A percentile compares a stretch with the other conserved stretches of the same genome.
phyloP scores from a whole-genome alignment of 768 basidiomycete genomes.

The Leccinum pellstonianum region DNA sequence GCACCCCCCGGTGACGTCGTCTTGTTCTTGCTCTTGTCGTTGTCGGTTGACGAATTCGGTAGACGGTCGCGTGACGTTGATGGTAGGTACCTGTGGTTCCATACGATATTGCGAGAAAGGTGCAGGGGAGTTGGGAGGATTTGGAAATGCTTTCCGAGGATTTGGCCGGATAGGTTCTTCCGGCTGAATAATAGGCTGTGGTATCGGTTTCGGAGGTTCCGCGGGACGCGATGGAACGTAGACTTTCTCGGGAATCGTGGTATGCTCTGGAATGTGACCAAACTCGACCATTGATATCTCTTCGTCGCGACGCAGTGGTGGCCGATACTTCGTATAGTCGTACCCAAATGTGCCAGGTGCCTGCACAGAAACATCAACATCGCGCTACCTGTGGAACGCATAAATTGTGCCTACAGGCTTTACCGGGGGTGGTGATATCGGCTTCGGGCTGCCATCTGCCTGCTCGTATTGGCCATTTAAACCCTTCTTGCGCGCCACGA shows the following conservation, averaged over 20 bases:
- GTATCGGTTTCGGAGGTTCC: constrained; percentile 11
- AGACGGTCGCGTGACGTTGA: constrained; percentile 33
- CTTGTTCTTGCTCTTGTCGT: constrained; percentile 34
- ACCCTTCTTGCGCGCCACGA: constrained; percentile 81
- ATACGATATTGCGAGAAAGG: constrained; percentile 62
- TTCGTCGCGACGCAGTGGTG: constrained; percentile 37
- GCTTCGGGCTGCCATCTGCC: constrained; percentile 65
- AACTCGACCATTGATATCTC: constrained; percentile 70
- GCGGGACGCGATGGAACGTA: neutral
- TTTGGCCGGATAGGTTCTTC: constrained; percentile 29
- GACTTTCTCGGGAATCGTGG: constrained; percentile 17
- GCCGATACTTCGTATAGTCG: constrained; percentile 69
- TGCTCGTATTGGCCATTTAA: constrained; percentile 67
- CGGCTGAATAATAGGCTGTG: constrained; percentile 27
- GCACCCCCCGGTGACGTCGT: constrained; percentile 55
- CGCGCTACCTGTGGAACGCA: neutral
- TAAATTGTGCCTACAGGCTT: constrained; percentile 53
- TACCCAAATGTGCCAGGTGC: constrained; percentile 84
- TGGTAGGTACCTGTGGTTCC: constrained; percentile 30
- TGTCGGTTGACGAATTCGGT: constrained; percentile 27
- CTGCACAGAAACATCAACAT: constrained; percentile 35
- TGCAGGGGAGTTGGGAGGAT: constrained; percentile 49
- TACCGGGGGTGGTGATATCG: constrained; percentile 41
- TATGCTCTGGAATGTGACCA: constrained; percentile 40
- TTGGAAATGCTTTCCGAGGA: constrained; percentile 18